Conservation (phyloP, 176 grass and related monocot species). For the Dendrocalamus sinicus region DNA sequence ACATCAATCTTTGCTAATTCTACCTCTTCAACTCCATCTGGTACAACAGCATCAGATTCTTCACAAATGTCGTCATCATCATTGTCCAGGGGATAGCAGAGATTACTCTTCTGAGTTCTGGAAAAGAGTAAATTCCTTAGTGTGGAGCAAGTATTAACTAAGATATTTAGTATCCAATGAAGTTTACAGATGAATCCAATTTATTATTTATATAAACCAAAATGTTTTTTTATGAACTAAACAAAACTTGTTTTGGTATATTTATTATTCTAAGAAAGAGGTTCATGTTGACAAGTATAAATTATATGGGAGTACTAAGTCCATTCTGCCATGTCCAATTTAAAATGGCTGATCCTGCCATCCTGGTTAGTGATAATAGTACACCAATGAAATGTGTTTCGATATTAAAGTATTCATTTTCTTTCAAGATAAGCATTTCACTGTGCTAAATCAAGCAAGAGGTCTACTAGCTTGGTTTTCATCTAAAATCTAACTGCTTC, state of each 20-base stretch:
- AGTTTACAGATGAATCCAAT: slow-evolving; percentile 28
- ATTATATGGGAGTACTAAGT: background rate
- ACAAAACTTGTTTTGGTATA: background rate
- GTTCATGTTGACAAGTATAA: background rate
- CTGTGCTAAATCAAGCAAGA: slow-evolving; percentile 8
- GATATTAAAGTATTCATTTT: background rate
- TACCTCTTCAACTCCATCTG: slow-evolving; percentile 92
- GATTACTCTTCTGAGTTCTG: slow-evolving; percentile 65
- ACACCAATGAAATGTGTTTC: background rate
- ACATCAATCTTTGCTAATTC: slow-evolving; percentile 86
- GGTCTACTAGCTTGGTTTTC: background rate
- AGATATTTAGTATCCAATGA: slow-evolving; percentile 6
- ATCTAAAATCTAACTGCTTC: background rate
- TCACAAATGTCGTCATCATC: slow-evolving; percentile 75
- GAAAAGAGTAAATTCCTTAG: background rate
- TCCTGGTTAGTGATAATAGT: background rate
- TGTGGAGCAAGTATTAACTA: slow-evolving; percentile 29
- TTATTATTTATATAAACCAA: slow-evolving; percentile 32
- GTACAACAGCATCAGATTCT: slow-evolving; percentile 77
- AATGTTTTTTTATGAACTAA: slow-evolving; percentile 24
- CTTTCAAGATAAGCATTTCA: slow-evolving; percentile 21
- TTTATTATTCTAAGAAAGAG: background rate
- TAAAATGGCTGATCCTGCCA: background rate
- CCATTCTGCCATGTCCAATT: slow-evolving; percentile 5
- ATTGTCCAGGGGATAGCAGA: slow-evolving; percentile 74